phyloP scores from a whole-genome alignment of 1,284 basidiomycete species.

The Singerocomus rubriflavus region DNA sequence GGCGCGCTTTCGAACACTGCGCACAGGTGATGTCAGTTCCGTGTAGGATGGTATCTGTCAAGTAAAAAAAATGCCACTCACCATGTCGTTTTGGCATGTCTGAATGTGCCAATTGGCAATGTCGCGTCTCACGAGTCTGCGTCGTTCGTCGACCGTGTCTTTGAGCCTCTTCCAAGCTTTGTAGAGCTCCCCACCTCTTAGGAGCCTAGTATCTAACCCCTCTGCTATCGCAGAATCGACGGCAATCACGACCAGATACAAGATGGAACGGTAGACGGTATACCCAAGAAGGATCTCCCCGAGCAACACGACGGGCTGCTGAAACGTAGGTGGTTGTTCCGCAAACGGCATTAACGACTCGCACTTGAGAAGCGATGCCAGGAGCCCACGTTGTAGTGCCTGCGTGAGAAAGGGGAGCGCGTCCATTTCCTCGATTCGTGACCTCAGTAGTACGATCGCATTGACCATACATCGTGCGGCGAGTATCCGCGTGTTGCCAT shows the following conservation, averaged over 20 bases:
- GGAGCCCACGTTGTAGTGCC: slow-evolving; percentile 21
- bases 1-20: slow-evolving; percentile 25
- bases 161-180: slow-evolving; percentile 24
- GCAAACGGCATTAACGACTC: slow-evolving; percentile 21
- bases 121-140: slow-evolving; percentile 19
- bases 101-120: slow-evolving; percentile 23
- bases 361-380: slow-evolving; percentile 26
- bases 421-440: slow-evolving; percentile 26
- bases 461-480: slow-evolving; percentile 28
- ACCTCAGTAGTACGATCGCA: slow-evolving; percentile 17
- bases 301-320: slow-evolving; percentile 12
- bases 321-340: slow-evolving; percentile 12
- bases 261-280: slow-evolving; percentile 29
- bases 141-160: slow-evolving; percentile 19
- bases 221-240: slow-evolving; percentile 11
- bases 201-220: slow-evolving; percentile 12
- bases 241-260: slow-evolving; percentile 12
- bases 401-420: slow-evolving; percentile 26
- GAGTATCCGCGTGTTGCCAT: slow-evolving; percentile 2
- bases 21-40: slow-evolving; percentile 3
- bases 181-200: slow-evolving; percentile 18
- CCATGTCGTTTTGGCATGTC: slow-evolving; percentile 28
- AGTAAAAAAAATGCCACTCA: not conserved
- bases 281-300: slow-evolving; percentile 23
- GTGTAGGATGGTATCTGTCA: not conserved